Evolutionary conservation across 345 rosid genomes (phyloP).

Genomic region (Hypericum androsaemum): DNA sequence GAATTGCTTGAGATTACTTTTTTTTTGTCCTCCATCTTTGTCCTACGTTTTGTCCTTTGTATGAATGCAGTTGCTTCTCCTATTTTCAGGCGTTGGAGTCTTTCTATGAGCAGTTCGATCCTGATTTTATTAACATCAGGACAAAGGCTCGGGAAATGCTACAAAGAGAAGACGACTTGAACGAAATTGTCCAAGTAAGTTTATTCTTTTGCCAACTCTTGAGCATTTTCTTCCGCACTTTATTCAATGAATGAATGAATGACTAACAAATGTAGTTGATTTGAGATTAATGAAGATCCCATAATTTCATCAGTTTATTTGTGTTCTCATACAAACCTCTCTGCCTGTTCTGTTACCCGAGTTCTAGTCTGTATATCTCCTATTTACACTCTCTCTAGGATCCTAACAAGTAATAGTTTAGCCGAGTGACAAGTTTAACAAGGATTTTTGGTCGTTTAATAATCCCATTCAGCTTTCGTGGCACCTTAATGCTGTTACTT

Average conservation of each 20-base stretch:
- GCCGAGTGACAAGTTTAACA: too few species aligned
- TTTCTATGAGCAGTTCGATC: slow-evolving; percentile 93
- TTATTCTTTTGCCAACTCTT: background rate
- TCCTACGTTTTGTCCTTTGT: background rate
- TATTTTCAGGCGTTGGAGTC: slow-evolving; percentile 81
- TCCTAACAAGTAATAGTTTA: too few species aligned
- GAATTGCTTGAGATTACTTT: background rate
- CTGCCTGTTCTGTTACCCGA: too few species aligned
- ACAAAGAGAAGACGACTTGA: slow-evolving; percentile 98
- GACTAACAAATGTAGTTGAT: background rate
- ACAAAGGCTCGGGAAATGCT: slow-evolving; percentile 98
- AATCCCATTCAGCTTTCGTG: too few species aligned
- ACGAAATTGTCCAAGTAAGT: slow-evolving; percentile 96
- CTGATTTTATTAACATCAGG: slow-evolving; percentile 95
- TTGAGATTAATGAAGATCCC: background rate
- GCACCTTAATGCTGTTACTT: background rate
- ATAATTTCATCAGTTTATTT: background rate
- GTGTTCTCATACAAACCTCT: too few species aligned
- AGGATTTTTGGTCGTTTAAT: too few species aligned
- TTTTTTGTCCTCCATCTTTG: background rate
- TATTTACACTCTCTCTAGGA: too few species aligned
- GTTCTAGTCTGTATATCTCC: too few species aligned
- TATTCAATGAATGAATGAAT: background rate
- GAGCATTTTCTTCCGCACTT: background rate
- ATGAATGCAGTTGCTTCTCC: slow-evolving; percentile 9